A percentile compares a stretch with the other conserved stretches of the same genome.
phyloP scores from a whole-genome alignment of 805 yeast genomes.

The Kodamaea laetipori region DNA sequence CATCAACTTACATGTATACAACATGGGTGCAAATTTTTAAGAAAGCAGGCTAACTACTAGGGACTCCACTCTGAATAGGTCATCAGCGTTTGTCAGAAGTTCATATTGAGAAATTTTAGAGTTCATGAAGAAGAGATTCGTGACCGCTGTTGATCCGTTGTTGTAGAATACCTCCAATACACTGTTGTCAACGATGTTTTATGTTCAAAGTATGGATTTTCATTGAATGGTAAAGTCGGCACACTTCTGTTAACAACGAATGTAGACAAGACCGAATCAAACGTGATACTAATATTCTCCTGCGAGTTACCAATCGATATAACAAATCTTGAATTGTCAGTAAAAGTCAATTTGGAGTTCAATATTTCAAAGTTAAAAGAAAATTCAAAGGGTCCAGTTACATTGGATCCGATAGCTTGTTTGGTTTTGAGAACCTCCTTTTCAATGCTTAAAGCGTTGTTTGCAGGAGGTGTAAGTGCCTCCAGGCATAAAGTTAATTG shows the following conservation, averaged over 20 bases:
- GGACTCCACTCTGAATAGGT: constrained; percentile 2
- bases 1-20: not conserved
- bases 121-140: constrained; percentile 30
- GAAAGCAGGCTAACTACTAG: not conserved
- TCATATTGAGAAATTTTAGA: not conserved
- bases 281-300: constrained; percentile 27
- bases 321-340: constrained; percentile 1
- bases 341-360: not conserved
- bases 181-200: constrained; percentile 30
- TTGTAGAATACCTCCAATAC: constrained; percentile 33
- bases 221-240: constrained; percentile 19
- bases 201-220: constrained; percentile 28
- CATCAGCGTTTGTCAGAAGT: not conserved
- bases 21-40: not conserved
- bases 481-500: constrained; percentile 18
- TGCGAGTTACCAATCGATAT: constrained; percentile 1
- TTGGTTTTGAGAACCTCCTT: too few species aligned
- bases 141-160: constrained; percentile 27
- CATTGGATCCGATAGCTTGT: not conserved
- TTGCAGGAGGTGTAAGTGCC: not conserved
- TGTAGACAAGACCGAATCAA: constrained; percentile 23
- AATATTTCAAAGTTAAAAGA: not conserved
- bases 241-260: constrained; percentile 30
- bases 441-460: not conserved
- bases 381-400: not conserved